These are phyloP conservation scores for Penicillium coffeae DNA, from an alignment of 495 filamentous ascomycete species.

Conservation along the genomic window DNA sequence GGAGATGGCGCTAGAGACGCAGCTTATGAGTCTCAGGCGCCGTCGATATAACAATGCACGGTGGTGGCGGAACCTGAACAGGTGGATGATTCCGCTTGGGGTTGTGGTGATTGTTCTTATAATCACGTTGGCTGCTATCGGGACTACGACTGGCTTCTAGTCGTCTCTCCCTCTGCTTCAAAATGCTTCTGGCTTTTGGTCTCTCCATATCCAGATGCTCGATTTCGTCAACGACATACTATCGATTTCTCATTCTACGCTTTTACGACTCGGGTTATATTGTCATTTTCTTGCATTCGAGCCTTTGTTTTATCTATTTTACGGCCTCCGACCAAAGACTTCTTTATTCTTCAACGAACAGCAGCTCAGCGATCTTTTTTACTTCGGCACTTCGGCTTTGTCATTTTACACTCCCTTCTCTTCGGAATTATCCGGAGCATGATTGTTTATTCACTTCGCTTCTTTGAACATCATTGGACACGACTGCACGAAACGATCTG, in stretches of 20 bases:
- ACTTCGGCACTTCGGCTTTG: neutral
- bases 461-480: slow-evolving; percentile 24
- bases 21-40: slow-evolving; percentile 49
- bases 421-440: neutral
- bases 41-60: slow-evolving; percentile 71
- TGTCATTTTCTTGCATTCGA: slow-evolving; percentile 1
- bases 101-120: slow-evolving; percentile 72
- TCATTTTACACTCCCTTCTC: neutral
- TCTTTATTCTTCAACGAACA: slow-evolving; percentile 1
- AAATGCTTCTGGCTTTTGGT: neutral
- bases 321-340: neutral
- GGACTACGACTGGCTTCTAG: slow-evolving; percentile 43
- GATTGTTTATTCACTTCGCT: slow-evolving; percentile 21
- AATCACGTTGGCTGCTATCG: slow-evolving; percentile 58
- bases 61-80: slow-evolving; percentile 93
- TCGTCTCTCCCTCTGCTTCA: too few relatives aligned
- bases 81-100: slow-evolving; percentile 77
- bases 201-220: neutral
- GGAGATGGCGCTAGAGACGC: slow-evolving; percentile 44
- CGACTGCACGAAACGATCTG: slow-evolving; percentile 23
- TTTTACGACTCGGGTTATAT: slow-evolving; percentile 11
- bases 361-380: slow-evolving; percentile 3
- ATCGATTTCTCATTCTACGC: too few relatives aligned
- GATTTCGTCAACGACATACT: too few relatives aligned
- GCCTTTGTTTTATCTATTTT: slow-evolving; percentile 6